Evolutionary conservation across 768 basidiomycete genomes (phyloP), one percentile per base, ranked within the genome.

Genomic region (Russula sp.): DNA sequence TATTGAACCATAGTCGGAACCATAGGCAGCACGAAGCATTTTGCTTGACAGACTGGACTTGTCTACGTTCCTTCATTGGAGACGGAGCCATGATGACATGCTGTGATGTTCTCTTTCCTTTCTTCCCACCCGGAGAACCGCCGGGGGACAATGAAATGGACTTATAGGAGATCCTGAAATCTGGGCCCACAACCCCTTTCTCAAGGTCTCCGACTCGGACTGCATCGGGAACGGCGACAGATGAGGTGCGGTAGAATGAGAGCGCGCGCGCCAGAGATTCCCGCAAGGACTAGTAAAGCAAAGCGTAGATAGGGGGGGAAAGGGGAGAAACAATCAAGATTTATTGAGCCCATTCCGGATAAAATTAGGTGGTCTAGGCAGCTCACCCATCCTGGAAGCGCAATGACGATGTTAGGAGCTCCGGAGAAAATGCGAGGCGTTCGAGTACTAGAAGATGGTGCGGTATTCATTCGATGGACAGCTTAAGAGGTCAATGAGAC

Each of bases 1-100:
- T 72, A 50, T 74, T 76, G 63, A 70, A 75, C 75, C 75, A 76
- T 32, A 76, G 57, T 61, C 65, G 67, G 58, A 73, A 71, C n/a
- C 67, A 67, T 48, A 70, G 43, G 71, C 70, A 71, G 25, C 65
- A 65, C 49, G 71, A 70, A 29, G 69, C 60, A 58, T 66, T 46
- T 66, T 63, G 47, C 68, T 68, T n/a, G 64, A 58, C 38, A 68
- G 53, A 42, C 60, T 61, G 46, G 39, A 46, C 22, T 56, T 46
- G 46, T 25, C 39, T 29, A 4, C 38, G 56, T 63, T 46, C 46
- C 32, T 51, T 55, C 9, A 56, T 47, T 4, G 53, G 47, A 32
- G 50, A 25, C 36, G 51, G 59, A 14, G 36, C 50, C 35, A 59
- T 47, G 22, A 56, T 36, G 45, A 52, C 56, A 55, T 63, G 61